Percentiles rank a stretch among this genome's conserved stretches.
Conservation (phyloP, 108 stramenopile species). For the Chaetoceros tenuissimus region DNA sequence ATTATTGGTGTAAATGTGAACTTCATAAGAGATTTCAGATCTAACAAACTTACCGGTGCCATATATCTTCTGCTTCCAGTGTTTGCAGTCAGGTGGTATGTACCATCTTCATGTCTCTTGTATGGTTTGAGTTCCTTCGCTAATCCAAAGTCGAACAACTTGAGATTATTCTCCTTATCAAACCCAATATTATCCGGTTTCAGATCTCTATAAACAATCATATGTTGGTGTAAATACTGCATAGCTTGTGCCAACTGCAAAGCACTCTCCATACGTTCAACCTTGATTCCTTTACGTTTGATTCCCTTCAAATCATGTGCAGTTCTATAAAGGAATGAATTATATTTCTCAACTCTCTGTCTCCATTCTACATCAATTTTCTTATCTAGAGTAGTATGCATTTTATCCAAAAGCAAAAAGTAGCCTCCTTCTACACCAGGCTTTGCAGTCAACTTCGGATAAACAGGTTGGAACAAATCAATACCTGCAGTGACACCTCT, state of each 20-base stretch:
- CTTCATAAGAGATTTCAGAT: no score
- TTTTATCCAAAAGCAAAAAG: constrained; percentile 54
- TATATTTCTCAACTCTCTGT: background rate
- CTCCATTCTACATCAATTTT: constrained; percentile 18
- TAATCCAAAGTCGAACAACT: constrained; percentile 63
- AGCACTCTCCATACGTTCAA: constrained; percentile 9
- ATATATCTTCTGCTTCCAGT: constrained; percentile 60
- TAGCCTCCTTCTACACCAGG: background rate
- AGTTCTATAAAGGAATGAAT: background rate
- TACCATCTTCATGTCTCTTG: constrained; percentile 21
- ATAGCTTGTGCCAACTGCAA: constrained; percentile 51
- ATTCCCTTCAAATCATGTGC: background rate
- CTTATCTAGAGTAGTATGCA: constrained; percentile 40
- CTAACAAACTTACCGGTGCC: constrained; percentile 38
- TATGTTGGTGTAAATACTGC: constrained; percentile 49
- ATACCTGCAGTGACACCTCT: constrained; percentile 48
- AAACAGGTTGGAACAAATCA: constrained; percentile 18
- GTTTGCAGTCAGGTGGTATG: constrained; percentile 50
- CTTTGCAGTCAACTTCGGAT: background rate
- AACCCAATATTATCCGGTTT: constrained; percentile 60
- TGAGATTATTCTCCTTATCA: constrained; percentile 15
- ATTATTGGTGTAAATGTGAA: no score
- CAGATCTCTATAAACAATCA: constrained; percentile 62
- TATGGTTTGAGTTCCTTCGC: constrained; percentile 43
- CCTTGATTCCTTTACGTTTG: background rate